Conservation (phyloP, 345 rosid species). For the Boechera retrofracta region DNA sequence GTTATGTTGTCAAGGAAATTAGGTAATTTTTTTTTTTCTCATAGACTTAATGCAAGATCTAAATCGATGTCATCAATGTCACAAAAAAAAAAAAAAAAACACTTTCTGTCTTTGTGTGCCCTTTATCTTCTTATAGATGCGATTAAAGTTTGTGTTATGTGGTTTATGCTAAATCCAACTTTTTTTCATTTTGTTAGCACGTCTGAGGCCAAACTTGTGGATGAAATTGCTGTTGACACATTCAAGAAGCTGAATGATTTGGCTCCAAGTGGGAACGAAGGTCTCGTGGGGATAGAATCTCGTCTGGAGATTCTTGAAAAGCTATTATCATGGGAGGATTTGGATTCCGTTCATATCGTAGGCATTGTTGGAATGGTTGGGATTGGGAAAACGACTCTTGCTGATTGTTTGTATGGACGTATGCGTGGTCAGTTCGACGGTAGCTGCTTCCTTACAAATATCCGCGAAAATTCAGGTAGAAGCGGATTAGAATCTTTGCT, state of each 20-base stretch:
- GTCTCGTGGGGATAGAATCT: conserved; percentile 46
- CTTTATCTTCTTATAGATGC: neutral
- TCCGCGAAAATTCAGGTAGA: conserved; percentile 43
- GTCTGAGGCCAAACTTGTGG: conserved; percentile 45
- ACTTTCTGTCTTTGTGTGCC: neutral
- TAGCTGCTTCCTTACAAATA: conserved; percentile 50
- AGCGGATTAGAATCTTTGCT: conserved; percentile 34
- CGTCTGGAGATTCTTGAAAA: conserved; percentile 31
- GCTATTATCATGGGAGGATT: conserved; percentile 18
- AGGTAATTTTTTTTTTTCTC: conserved; percentile 12
- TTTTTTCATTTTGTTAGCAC: conserved; percentile 31
- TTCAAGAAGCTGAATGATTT: conserved; percentile 44
- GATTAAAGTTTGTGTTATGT: neutral
- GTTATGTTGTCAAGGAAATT: conserved; percentile 32
- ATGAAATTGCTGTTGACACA: conserved; percentile 39
- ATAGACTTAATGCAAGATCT: neutral
- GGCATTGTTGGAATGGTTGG: conserved; percentile 65
- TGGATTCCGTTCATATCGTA: conserved; percentile 33
- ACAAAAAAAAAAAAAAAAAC: too few relatives aligned
- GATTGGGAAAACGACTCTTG: conserved; percentile 63
- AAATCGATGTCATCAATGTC: neutral
- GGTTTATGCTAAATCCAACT: neutral
- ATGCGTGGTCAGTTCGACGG: conserved; percentile 49
- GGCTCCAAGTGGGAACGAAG: conserved; percentile 1
- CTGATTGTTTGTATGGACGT: conserved; percentile 51